Evolutionary conservation across 495 filamentous ascomycete species (phyloP), one percentile per base, ranked within the genome.

Genomic region (Tetracladium marchalianum): DNA sequence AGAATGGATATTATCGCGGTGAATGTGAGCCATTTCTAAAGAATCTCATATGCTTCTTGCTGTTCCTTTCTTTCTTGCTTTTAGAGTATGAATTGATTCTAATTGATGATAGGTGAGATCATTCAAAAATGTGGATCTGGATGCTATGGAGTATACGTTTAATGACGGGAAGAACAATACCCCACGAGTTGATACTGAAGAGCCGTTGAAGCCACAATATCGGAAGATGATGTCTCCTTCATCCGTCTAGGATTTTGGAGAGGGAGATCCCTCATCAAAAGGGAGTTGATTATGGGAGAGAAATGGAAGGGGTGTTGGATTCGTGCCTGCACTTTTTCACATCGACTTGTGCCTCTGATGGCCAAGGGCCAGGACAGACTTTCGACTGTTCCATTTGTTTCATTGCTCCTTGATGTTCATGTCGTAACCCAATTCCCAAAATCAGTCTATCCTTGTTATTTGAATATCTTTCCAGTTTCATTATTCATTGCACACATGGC

Each of bases 91-190:
- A 22, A 19, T 11, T 32, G 10, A 7, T 18, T 2, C 16, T 22
- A 2, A 11, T 11, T 39, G 17, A 12, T 18, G 10, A n/a, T 39
- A 53, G 50, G 50, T 53, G 18, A 43, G 50, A 16, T 9, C 19
- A 35, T 53, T 53, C 35, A 44, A 48, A 19, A 18, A 49, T 18
- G 36, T 53, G n/a, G 40, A 53, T 44, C 33, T 53, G 12, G 27
- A 44, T 18, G 11, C 35, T 5, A 19, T 53, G 45, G 18, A 44
- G 13, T 53, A 53, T 31, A 53, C 50, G 0, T 27, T n/a, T 18
- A 44, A 40, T 39, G 50, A 53, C 37, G 50, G 50, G 13, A 51
- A 43, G 18, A 46, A 51, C 12, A 18, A 27, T 3, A 7, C 7
- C 3, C 22, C 22, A 27, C 22, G 7, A 27, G 22, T 27, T 27